These are phyloP conservation scores for Heliosperma pusillum DNA, from an alignment of 148 eudicot genomes.

Conservation along the genomic window DNA sequence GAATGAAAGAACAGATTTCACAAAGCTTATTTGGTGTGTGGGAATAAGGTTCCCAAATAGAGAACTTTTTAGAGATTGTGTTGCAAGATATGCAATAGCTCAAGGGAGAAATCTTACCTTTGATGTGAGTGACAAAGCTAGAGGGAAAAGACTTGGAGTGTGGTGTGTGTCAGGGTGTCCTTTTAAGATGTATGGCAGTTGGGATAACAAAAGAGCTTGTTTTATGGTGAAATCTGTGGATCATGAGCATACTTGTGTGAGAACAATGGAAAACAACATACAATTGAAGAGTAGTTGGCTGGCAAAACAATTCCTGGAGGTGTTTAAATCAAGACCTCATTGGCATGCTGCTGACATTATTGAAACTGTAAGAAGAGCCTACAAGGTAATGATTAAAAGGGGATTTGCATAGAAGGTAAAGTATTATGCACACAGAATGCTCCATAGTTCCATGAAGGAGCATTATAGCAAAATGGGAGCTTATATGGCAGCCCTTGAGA, in stretches of 20 bases:
- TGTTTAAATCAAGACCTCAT: slow-evolving; percentile 3
- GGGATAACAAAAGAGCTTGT: neutral
- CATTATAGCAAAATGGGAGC: neutral
- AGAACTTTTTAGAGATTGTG: neutral
- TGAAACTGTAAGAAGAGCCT: neutral
- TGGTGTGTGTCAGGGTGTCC: neutral
- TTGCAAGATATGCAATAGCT: neutral
- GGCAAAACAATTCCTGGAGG: neutral
- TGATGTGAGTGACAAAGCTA: neutral
- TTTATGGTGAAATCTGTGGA: neutral
- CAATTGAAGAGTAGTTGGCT: neutral
- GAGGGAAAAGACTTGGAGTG: neutral
- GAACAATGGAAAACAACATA: neutral
- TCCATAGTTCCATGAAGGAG: neutral
- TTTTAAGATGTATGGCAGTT: neutral
- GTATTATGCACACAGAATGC: neutral
- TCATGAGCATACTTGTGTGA: neutral
- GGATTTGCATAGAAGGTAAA: neutral
- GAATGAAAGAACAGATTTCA: neutral
- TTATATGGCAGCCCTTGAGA: neutral
- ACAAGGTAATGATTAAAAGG: neutral
- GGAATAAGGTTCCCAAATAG: neutral
- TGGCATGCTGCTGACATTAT: neutral
- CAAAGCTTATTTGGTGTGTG: neutral
- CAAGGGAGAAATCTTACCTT: neutral